Evolutionary conservation across 1,139 yeast species (phyloP), one percentile per base, ranked within the genome.

Genomic region (Suhomyces atakaporum): DNA sequence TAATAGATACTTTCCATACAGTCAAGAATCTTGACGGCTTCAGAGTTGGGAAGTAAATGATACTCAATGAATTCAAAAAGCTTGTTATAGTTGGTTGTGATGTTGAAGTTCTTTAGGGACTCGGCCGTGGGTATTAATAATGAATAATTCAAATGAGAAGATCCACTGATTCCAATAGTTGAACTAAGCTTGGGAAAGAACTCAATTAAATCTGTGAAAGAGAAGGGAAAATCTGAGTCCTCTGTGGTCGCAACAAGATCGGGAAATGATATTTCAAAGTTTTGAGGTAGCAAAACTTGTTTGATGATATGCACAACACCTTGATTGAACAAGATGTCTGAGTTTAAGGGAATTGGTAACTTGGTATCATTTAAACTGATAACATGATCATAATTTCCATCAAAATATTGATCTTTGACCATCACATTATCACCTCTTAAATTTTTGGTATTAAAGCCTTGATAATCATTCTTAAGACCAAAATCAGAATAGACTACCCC

Each of bases 241-340:
- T 58, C 58, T 1, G 73, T 68, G 0, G 75, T 59, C 24, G 46
- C 49, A 11, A 90, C 63, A 34, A 92, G 66, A 38, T 87, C 84
- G 1, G 47, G 38, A 12, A 86, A 62, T 0, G 81, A 60, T 3
- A 92, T 73, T 7, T 66, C 58, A 21, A 90, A 61, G 21, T 65
- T 58, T 0, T 62, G 58, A 0, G 97, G 96, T 7, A 88, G 61
- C 2, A 77, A 53, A 0, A 87, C 67, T 8, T 71, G 59, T 29
- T 71, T 63, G 5, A 85, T 64, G 2, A 90, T 79, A 54, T 89
- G 97, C 2, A 87, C 77, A 0, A 90, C 96, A 1, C 97, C 98
- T 53, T 84, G 83, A 43, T 77, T 80, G 56, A 86, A 90, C 12
- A 92, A 56, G 7, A 88, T 72, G 55, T 92, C 97, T 2, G 79